Evolutionary conservation across 2,329 filamentous ascomycete genomes (phyloP), one percentile per base, ranked within the genome.

Genomic region (Scytalidium sp.): DNA sequence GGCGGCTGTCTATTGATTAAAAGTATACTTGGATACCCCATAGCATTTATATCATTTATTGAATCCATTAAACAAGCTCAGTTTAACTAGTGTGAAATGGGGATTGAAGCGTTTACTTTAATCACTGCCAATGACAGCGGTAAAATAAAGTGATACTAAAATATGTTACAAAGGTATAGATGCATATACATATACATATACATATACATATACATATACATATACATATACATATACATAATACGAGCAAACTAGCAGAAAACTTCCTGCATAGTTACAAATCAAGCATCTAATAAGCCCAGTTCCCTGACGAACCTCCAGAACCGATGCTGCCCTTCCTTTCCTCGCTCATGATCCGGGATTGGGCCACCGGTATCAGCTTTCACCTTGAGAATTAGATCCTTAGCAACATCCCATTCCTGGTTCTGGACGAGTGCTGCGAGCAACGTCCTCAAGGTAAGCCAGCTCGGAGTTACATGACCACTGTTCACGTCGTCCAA

Each of bases 401-500:
- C 55, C 47, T 50, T 64, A 6, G 64, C 67, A 20, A 59, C 25
- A 19, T 59, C 58, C 58, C 60, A 59, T 50, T 69, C 57, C 21
- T 61, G 50, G 43, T 62, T 63, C 40, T 57, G 32, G 7, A 53
- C 56, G 45, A 70, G 50, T 19, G 61, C 60, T 13, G 51, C 29
- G 11, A 70, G 46, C 20, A 68, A 23, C 19, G 50, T 55, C 39
- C 50, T 47, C 53, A 66, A 45, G 2, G 64, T 53, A 6, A 46
- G 40, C 57, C 59, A 68, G 7, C 63, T 57, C n/a, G 55, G 49
- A 29, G 39, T 49, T n/a, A 47, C 53, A 10, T 54, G 52, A 17
- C 48, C 47, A 22, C 49, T 55, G 47, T 69, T 61, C 17, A 81
- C 67, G 52, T 71, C 67, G 45, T 73, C 65, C 56, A 81, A 79